Evolutionary conservation across 2,329 filamentous ascomycete species (phyloP), one percentile per base, ranked within the genome.

Genomic region (Coniella lustricola): DNA sequence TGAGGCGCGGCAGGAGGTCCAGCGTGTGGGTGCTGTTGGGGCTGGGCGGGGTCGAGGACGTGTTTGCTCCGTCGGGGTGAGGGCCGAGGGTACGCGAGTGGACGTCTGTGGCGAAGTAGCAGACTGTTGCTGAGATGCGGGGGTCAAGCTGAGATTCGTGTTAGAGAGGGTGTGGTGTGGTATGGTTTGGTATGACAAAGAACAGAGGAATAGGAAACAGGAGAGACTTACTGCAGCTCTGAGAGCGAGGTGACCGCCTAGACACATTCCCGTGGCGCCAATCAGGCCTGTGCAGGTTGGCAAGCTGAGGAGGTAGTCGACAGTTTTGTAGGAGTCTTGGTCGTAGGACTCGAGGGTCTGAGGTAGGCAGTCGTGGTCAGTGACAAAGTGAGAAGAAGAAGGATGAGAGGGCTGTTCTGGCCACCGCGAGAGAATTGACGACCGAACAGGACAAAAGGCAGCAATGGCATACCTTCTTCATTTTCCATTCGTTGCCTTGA

Each of bases 71-170:
- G 10, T 59, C 5, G 25, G 25, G 45, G 60, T 76, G 57, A 3
- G 79, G 76, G 20, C 89, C 91, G 1, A 97, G 77, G 8, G 84
- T 88, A 49, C 79, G 77, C 54, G 74, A 80, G 71, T 96, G 91
- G 45, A 96, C 82, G 68, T 96, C 91, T 7, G 90, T 96, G 8
- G 88, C 89, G 67, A 96, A 96, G 72, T 90, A 97, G 64, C 88
- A 84, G 25, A 95, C 85, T 33, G 82, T 82, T 25, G 88, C 87
- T 34, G 76, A 75, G 50, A 96, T 79, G 49, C 90, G 78, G 18
- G 78, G 74, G 65, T 96, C 89, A 42, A 96, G 75, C 59, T 79
- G 54, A 18, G 32, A 29, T 29, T 10, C 5, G 25, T 29, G 25
- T 38, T 3, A 18, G 38, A 37, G 54, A 12, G 50, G 50, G 52